A percentile compares a stretch with the other conserved stretches of the same genome.
phyloP scores from a whole-genome alignment of 1,139 yeast genomes.

The Blastobotrys serpentis region DNA sequence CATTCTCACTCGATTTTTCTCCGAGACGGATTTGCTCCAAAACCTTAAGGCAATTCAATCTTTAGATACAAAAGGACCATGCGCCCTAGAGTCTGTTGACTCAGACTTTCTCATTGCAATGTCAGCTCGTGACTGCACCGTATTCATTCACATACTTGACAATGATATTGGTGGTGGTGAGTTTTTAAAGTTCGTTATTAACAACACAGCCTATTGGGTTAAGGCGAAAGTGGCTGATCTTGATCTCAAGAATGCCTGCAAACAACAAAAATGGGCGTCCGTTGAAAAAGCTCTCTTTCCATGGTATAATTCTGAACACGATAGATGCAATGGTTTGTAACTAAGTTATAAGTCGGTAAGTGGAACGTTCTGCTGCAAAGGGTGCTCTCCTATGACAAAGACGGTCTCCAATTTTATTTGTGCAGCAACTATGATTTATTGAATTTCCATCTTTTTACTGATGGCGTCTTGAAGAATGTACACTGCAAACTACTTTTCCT shows the following conservation, averaged over 20 bases:
- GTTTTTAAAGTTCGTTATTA: background rate
- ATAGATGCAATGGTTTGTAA: background rate
- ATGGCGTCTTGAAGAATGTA: too few relatives aligned
- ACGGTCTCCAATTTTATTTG: too few relatives aligned
- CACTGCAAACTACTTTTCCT: too few relatives aligned
- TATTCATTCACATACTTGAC: conserved; percentile 28
- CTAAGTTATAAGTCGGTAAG: background rate
- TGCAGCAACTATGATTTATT: too few relatives aligned
- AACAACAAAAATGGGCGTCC: background rate
- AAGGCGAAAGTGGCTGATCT: conserved; percentile 1
- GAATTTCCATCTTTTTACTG: too few relatives aligned
- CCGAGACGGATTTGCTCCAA: conserved; percentile 25
- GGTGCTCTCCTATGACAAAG: too few relatives aligned
- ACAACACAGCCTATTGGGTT: conserved; percentile 3
- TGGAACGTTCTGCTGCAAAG: too few relatives aligned
- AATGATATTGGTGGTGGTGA: conserved; percentile 1
- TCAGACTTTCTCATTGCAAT: conserved; percentile 37
- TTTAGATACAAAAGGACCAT: conserved; percentile 31
- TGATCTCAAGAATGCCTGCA: background rate
- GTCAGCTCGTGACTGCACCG: conserved; percentile 42
- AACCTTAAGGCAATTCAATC: conserved; percentile 30
- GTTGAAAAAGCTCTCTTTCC: background rate
- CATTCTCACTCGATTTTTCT: conserved; percentile 18
- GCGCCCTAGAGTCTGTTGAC: conserved; percentile 23
- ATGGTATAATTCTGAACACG: background rate